phyloP scores from a whole-genome alignment of 169 alveolate species.

The Plasmodium reichenowi region DNA sequence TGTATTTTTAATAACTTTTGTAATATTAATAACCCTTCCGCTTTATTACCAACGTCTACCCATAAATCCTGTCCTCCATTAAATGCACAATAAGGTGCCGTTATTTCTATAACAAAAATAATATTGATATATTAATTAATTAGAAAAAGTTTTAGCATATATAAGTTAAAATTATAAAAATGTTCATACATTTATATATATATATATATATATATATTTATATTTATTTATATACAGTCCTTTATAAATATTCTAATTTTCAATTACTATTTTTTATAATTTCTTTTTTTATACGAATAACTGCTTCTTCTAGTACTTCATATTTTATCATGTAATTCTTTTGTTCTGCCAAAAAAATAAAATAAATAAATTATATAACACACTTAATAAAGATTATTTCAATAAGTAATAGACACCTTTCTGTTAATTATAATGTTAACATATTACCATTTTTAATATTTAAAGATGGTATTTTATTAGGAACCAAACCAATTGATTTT shows the following conservation, averaged over 20 bases:
- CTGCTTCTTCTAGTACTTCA: constrained; percentile 61
- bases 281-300: constrained; percentile 55
- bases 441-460: constrained; percentile 29
- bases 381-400: no score
- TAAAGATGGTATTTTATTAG: constrained; percentile 31
- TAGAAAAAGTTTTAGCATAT: neutral
- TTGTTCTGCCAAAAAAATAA: constrained; percentile 16
- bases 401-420: no score
- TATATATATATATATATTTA: constrained; percentile 2
- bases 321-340: constrained; percentile 60
- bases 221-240: no score
- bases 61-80: constrained; percentile 82
- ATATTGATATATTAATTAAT: neutral
- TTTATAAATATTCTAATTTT: neutral
- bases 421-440: neutral
- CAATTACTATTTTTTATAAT: constrained; percentile 49
- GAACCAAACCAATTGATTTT: constrained; percentile 65
- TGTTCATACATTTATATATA: neutral
- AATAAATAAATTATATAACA: neutral
- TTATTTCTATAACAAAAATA: constrained; percentile 20
- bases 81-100: constrained; percentile 80
- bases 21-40: constrained; percentile 77
- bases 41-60: constrained; percentile 82
- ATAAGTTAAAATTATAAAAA: neutral
- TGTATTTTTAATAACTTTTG: constrained; percentile 57